These are phyloP conservation scores for Nakaseomyces sp. DNA, from an alignment of 1,139 yeast species.

Conservation along the genomic window DNA sequence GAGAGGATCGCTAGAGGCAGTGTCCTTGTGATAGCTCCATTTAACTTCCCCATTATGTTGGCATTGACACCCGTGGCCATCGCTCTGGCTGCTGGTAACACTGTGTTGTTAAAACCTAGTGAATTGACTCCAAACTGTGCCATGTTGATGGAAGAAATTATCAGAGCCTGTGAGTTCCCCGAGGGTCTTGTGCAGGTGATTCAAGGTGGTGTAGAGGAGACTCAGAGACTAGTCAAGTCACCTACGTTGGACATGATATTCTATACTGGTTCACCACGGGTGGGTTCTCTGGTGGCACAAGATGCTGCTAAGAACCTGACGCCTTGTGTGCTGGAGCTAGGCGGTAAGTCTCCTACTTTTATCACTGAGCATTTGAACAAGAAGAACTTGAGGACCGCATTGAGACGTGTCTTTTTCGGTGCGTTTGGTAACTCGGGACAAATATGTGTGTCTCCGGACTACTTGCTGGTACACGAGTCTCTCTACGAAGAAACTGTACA, in stretches of 20 bases:
- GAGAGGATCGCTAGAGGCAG: slow-evolving; percentile 70
- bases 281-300: slow-evolving; percentile 68
- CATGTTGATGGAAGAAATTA: slow-evolving; percentile 44
- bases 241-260: slow-evolving; percentile 73
- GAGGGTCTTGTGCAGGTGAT: slow-evolving; percentile 50
- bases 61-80: slow-evolving; percentile 62
- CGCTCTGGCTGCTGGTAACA: slow-evolving; percentile 84
- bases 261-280: slow-evolving; percentile 73
- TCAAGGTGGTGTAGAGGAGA: slow-evolving; percentile 66
- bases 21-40: slow-evolving; percentile 71
- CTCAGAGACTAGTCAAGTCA: slow-evolving; percentile 49
- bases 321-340: slow-evolving; percentile 75
- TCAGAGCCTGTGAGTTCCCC: slow-evolving; percentile 47
- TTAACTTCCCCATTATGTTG: slow-evolving; percentile 73
- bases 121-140: slow-evolving; percentile 66
- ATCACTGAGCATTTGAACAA: slow-evolving; percentile 44
- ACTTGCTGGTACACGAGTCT: slow-evolving; percentile 54
- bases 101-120: slow-evolving; percentile 71
- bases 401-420: slow-evolving; percentile 69
- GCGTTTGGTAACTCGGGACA: slow-evolving; percentile 80
- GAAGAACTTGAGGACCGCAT: slow-evolving; percentile 43
- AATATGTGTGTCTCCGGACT: slow-evolving; percentile 85
- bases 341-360: slow-evolving; percentile 87
- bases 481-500: slow-evolving; percentile 46
- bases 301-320: slow-evolving; percentile 81